These are phyloP conservation scores for Plantago ovata DNA, from an alignment of 257 asterid genomes.

Conservation along the genomic window DNA sequence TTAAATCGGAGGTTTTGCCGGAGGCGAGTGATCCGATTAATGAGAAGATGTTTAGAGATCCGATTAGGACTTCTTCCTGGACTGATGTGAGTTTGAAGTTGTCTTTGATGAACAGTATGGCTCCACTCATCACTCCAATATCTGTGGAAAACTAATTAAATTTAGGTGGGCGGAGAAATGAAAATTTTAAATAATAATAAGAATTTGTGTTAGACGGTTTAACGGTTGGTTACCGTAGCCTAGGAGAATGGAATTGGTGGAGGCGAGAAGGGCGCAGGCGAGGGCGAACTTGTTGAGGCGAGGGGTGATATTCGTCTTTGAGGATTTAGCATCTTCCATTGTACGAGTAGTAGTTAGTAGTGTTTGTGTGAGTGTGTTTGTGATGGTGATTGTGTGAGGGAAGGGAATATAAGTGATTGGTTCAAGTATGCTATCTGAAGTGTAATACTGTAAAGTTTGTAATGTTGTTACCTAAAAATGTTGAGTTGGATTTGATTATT, in stretches of 20 bases:
- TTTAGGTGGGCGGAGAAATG: no score
- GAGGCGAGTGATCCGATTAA: slow-evolving; percentile 68
- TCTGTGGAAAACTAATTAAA: slow-evolving; percentile 28
- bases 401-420: no score
- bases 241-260: slow-evolving; percentile 75
- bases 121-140: slow-evolving; percentile 92
- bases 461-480: no score
- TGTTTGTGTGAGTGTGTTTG: neutral
- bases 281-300: slow-evolving; percentile 60
- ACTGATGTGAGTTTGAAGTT: slow-evolving; percentile 49
- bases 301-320: slow-evolving; percentile 12
- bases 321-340: slow-evolving; percentile 18
- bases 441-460: no score
- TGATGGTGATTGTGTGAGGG: no score
- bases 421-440: no score
- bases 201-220: no score
- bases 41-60: slow-evolving; percentile 60
- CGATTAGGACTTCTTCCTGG: slow-evolving; percentile 59
- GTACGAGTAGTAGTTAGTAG: no score
- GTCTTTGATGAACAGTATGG: slow-evolving; percentile 58
- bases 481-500: no score
- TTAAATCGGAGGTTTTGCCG: slow-evolving; percentile 79
- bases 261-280: slow-evolving; percentile 72
- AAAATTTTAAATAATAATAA: no score
- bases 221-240: slow-evolving; percentile 65